These are phyloP conservation scores for Colletotrichum eremochloae DNA, from an alignment of 2,329 filamentous ascomycete genomes.

Conservation along the genomic window DNA sequence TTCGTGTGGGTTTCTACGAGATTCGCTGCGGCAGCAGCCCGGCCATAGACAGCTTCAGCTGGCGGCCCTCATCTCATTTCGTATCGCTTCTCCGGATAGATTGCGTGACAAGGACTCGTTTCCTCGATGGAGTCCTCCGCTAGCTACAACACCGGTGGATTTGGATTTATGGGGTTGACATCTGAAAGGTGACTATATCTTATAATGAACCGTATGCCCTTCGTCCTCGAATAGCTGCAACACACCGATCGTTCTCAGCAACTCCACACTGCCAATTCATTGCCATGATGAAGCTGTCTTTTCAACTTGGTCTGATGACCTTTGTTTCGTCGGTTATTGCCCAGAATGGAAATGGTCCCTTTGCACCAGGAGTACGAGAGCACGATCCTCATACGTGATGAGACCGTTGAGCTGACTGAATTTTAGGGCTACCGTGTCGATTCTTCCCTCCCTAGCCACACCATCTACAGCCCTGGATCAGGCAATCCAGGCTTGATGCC, in stretches of 20 bases:
- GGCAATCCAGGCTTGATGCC: constrained; percentile 38
- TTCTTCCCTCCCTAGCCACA: background rate
- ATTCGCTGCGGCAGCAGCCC: background rate
- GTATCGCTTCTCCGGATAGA: background rate
- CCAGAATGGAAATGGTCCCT: background rate
- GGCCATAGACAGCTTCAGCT: background rate
- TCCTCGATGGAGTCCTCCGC: background rate
- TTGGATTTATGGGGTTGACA: background rate
- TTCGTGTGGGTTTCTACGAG: background rate
- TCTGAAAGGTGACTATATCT: background rate
- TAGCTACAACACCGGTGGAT: background rate
- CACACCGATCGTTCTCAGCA: too few relatives aligned
- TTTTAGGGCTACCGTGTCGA: background rate
- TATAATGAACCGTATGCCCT: background rate
- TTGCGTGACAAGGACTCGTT: background rate
- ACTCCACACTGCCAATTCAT: background rate
- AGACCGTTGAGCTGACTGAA: background rate
- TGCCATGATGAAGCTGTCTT: background rate
- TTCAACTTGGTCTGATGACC: background rate
- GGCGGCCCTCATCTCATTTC: background rate
- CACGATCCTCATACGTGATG: background rate
- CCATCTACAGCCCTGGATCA: background rate
- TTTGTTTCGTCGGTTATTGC: background rate
- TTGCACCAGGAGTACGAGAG: background rate
- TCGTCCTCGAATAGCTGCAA: background rate